A percentile compares a stretch with the other conserved stretches of the same genome.
Conservation (phyloP, 495 filamentous ascomycete genomes). For the Aspergillus bridgeri region DNA sequence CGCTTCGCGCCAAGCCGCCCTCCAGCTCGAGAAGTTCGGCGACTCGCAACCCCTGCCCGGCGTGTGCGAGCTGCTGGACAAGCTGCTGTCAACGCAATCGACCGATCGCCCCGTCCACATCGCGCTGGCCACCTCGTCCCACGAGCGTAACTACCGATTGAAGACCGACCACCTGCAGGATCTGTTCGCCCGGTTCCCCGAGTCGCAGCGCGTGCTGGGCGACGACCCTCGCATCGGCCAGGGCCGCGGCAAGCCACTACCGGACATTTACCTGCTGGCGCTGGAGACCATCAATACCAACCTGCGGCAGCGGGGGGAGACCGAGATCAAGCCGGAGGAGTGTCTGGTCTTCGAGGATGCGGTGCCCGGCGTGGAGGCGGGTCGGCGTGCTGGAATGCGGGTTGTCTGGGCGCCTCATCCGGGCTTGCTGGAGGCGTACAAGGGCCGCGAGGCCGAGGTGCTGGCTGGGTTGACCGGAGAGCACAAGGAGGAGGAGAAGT, state of each 20-base stretch:
- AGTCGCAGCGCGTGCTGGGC: slow-evolving; percentile 68
- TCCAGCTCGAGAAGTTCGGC: slow-evolving; percentile 73
- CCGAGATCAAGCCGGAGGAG: slow-evolving; percentile 73
- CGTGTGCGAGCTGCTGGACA: slow-evolving; percentile 62
- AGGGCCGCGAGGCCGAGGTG: slow-evolving; percentile 74
- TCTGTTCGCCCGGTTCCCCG: slow-evolving; percentile 70
- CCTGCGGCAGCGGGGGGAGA: slow-evolving; percentile 55
- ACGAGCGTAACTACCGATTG: slow-evolving; percentile 65
- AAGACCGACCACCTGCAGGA: slow-evolving; percentile 74
- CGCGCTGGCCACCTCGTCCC: slow-evolving; percentile 81
- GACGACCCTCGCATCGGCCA: slow-evolving; percentile 78
- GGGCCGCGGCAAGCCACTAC: slow-evolving; percentile 86
- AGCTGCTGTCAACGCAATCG: slow-evolving; percentile 41
- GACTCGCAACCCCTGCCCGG: slow-evolving; percentile 73
- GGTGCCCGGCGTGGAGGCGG: slow-evolving; percentile 89
- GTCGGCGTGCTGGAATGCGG: slow-evolving; percentile 88
- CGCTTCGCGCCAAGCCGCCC: slow-evolving; percentile 46
- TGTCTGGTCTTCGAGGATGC: slow-evolving; percentile 96
- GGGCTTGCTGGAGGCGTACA: slow-evolving; percentile 69
- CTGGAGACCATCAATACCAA: slow-evolving; percentile 78
- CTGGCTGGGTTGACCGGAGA: slow-evolving; percentile 77
- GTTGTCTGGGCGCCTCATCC: slow-evolving; percentile 91
- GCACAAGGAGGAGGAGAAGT: slow-evolving; percentile 55
- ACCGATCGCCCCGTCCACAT: slow-evolving; percentile 60
- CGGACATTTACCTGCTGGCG: slow-evolving; percentile 92